Evolutionary conservation across 2,329 filamentous ascomycete genomes (phyloP).

Genomic region (Aspergillus sojae): DNA sequence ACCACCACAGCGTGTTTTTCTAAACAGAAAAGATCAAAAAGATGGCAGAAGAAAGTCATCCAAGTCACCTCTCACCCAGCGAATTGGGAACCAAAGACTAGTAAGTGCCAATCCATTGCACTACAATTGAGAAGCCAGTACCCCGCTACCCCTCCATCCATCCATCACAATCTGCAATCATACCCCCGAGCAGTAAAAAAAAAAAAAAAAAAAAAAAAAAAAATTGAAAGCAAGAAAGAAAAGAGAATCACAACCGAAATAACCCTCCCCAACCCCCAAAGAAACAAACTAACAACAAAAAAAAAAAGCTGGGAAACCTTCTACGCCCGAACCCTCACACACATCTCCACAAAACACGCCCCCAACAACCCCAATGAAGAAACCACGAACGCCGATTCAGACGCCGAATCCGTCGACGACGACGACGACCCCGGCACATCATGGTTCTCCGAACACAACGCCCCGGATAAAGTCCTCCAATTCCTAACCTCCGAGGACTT

Average conservation of each 20-base stretch:
- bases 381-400: constrained; percentile 10
- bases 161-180: not conserved
- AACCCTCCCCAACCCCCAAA: no score
- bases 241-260: no score
- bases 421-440: constrained; percentile 78
- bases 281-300: constrained; percentile 4
- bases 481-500: constrained; percentile 62
- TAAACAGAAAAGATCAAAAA: constrained; percentile 3
- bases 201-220: not conserved
- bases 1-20: not conserved
- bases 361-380: constrained; percentile 9
- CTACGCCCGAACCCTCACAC: constrained; percentile 47
- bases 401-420: constrained; percentile 71
- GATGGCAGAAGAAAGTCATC: constrained; percentile 44
- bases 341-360: constrained; percentile 35
- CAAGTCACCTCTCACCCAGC: constrained; percentile 74
- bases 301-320: constrained; percentile 61
- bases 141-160: constrained; percentile 18
- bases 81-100: constrained; percentile 87
- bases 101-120: constrained; percentile 54
- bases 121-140: constrained; percentile 1
- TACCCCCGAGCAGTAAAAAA: not conserved
- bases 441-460: constrained; percentile 94
- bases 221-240: no score
- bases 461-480: constrained; percentile 75